Evolutionary conservation across 257 asterid species (phyloP), one percentile per base, ranked within the genome.

Genomic region (Fraxinus excelsior): DNA sequence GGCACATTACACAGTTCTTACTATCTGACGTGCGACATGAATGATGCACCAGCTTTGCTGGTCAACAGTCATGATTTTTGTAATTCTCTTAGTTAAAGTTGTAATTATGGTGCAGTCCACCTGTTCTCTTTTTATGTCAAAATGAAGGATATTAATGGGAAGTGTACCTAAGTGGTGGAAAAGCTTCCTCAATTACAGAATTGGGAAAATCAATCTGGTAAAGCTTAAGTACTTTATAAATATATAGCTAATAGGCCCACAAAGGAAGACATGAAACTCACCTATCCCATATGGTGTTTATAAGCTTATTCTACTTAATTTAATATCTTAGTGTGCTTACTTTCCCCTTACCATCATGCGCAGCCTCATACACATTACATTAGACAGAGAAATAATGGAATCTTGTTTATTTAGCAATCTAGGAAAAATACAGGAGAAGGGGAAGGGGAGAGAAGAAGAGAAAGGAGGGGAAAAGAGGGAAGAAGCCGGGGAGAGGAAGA

Each of bases 1-100:
- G 32, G 74, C 67, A 21, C 76, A 29, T 58, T 11, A 29, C 37
- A 72, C 72, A 28, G 31, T 69, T 74, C 72, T 74, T 65, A 29
- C 21, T 4, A 46, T 73, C 23, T 4, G 67, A 60, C 26, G 60
- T 53, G 3, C 40, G 40, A 37, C 53, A 28, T 75, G 6, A 16
- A 19, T 38, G 42, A n/a, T 74, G 78, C 46, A 35, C 58, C 37
- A 9, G 75, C 18, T 26, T 71, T 18, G n/a, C 71, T 29, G 10
- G 71, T 37, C 40, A 7, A 40, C 23, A 70, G 53, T n/a, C 23
- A 7, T 56, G 7, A 56, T 51, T 56, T 53, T 56, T 19, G 62
- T 56, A 56, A 56, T 21, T 56, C 11, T 19, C 11, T 21, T 19
- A 62, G 12, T 2, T 10, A 62, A 62, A 11, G 34, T 25, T n/a